A percentile compares a stretch with the other conserved stretches of the same genome.
These are phyloP conservation scores for Leccinum disarticulatum DNA, from an alignment of 768 basidiomycete species.

Conservation along the genomic window DNA sequence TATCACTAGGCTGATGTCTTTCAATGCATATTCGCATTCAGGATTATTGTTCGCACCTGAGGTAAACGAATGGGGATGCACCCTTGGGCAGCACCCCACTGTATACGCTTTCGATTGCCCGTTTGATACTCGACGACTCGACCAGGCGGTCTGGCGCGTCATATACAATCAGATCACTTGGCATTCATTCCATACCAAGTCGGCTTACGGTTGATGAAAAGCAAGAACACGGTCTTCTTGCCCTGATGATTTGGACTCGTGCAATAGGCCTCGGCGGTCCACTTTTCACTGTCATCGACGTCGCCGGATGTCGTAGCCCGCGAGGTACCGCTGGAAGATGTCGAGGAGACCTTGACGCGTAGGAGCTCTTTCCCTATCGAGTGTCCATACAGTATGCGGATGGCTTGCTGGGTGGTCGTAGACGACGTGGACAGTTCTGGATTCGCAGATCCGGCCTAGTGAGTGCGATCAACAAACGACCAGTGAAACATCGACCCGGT, in stretches of 20 bases:
- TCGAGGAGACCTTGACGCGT: conserved; percentile 39
- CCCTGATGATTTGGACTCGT: conserved; percentile 88
- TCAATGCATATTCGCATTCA: neutral
- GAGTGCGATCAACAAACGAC: conserved; percentile 3
- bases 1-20: conserved; percentile 62
- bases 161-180: neutral
- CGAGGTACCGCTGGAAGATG: conserved; percentile 21
- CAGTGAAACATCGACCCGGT: neutral
- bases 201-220: conserved; percentile 92
- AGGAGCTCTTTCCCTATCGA: conserved; percentile 77
- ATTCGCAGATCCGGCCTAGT: conserved; percentile 64
- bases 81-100: conserved; percentile 86
- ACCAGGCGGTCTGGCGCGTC: conserved; percentile 76
- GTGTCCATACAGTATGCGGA: conserved; percentile 80
- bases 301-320: conserved; percentile 17
- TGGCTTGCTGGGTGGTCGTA: conserved; percentile 62
- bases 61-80: conserved; percentile 85
- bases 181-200: neutral
- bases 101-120: conserved; percentile 85
- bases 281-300: conserved; percentile 44
- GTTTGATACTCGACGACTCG: conserved; percentile 83
- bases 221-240: conserved; percentile 79
- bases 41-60: conserved; percentile 57
- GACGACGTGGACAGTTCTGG: conserved; percentile 85
- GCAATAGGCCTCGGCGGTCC: conserved; percentile 74